phyloP scores from a whole-genome alignment of 768 basidiomycete species.

The Podaxis carcinomalis region DNA sequence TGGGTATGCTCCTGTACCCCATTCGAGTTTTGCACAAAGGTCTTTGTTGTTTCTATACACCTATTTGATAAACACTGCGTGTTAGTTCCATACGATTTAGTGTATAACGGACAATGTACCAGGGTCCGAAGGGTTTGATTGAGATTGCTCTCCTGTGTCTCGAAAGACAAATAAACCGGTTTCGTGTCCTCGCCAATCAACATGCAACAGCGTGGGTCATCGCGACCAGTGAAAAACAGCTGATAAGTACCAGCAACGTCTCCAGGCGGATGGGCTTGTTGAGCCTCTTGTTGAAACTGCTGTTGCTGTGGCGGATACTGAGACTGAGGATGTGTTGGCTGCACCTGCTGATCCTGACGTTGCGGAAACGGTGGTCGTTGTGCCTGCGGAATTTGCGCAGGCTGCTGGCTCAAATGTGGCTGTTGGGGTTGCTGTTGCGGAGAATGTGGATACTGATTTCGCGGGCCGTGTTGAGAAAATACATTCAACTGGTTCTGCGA shows the following conservation, averaged over 20 bases:
- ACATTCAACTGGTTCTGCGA: not conserved
- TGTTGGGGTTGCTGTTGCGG: not conserved
- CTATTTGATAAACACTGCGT: conserved; percentile 19
- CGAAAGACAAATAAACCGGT: conserved; percentile 62
- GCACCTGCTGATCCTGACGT: not conserved
- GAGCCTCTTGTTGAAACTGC: not conserved
- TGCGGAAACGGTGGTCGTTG: no score
- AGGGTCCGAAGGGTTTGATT: conserved; percentile 43
- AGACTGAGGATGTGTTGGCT: not conserved
- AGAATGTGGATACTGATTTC: not conserved
- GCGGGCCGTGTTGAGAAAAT: not conserved
- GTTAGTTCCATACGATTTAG: conserved; percentile 12
- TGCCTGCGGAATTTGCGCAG: not conserved
- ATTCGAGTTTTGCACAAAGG: conserved; percentile 44
- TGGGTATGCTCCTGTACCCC: conserved; percentile 50
- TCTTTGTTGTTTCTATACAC: conserved; percentile 45
- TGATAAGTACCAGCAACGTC: conserved; percentile 39
- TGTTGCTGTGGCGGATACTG: conserved; percentile 3
- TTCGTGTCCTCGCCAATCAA: conserved; percentile 62
- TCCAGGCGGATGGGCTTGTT: not conserved
- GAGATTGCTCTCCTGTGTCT: conserved; percentile 46
- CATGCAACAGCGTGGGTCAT: conserved; percentile 64
- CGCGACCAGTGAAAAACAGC: conserved; percentile 66
- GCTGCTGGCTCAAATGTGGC: not conserved
- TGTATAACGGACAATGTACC: conserved; percentile 28